Conservation (phyloP, 345 rosid genomes). For the Gossypium rotundifolium region DNA sequence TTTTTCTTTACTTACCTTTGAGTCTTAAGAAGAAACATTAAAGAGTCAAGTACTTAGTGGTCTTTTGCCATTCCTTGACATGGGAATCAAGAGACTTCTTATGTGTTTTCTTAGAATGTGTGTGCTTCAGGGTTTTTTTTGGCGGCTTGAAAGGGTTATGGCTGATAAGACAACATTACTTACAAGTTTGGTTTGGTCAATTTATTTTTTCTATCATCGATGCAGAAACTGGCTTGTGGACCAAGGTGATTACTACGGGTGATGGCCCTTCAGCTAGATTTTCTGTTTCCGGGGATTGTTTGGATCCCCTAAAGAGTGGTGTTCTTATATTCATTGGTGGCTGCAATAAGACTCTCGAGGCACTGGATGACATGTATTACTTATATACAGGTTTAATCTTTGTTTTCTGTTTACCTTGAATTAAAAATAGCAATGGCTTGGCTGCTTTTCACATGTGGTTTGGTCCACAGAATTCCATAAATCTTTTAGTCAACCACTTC, state of each 20-base stretch:
- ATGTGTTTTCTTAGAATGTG: not conserved
- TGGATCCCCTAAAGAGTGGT: constrained; percentile 77
- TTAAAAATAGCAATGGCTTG: not conserved
- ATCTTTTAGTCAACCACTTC: not conserved
- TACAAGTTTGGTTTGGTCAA: not conserved
- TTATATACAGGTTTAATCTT: constrained; percentile 66
- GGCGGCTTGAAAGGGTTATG: not conserved
- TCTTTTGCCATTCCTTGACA: not conserved
- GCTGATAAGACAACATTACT: not conserved
- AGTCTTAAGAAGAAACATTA: not conserved
- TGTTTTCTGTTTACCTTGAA: constrained; percentile 9
- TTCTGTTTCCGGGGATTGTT: constrained; percentile 84
- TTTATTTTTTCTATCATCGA: not conserved
- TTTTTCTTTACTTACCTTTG: not conserved
- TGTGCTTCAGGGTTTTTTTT: not conserved
- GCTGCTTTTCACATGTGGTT: not conserved
- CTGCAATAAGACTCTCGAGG: constrained; percentile 92
- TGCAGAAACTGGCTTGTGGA: constrained; percentile 83
- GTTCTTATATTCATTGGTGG: constrained; percentile 82
- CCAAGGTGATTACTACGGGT: constrained; percentile 57
- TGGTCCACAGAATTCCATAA: constrained; percentile 8
- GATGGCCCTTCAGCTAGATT: constrained; percentile 94
- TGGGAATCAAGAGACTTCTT: not conserved
- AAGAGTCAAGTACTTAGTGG: not conserved
- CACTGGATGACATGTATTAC: constrained; percentile 87